Evolutionary conservation across 257 asterid species (phyloP), one percentile per base, ranked within the genome.

Genomic region (Salvia miltiorrhiza): DNA sequence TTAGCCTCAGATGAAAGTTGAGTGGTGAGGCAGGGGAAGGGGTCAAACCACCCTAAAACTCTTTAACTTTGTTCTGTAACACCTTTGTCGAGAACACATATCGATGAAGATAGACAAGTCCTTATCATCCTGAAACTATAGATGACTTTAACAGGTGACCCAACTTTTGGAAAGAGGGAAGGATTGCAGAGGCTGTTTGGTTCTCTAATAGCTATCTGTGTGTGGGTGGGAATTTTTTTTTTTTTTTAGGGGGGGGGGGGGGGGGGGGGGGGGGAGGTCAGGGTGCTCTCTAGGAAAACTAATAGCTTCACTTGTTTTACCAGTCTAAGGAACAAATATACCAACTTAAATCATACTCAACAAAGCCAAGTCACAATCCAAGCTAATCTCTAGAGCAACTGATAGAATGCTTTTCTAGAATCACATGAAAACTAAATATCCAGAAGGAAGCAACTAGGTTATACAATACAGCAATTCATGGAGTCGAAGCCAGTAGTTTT

Each of bases 381-480:
- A 12, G 47, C 39, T 62, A 14, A 28, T 47, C 45, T 55, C 56
- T 17, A 63, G 20, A 41, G 23, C 61, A 44, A 44, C 49, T 63
- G 54, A 45, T n/a, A 24, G 24, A 43, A 17, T 24, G 30, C 33
- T 54, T 28, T 16, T 17, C 3, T 33, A 61, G 50, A 67, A 33
- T 65, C 17, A 60, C 41, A 59, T 44, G 40, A 59, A 68, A 75
- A 55, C 55, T 24, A 39, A 44, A 21, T 52, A 64, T 63, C 76
- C 62, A 26, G 5, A 53, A 26, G 41, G 24, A 67, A 77, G 14
- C 39, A 70, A 67, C 73, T 50, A 77, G 57, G 49, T 37, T 32
- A 44, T 45, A 56, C 26, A 26, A 48, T 37, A 63, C 16, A 48
- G 16, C 49, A 30, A 66, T 67, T 53, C 65, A 17, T 47, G 49